Evolutionary conservation across 805 yeast genomes (phyloP), one percentile per base, ranked within the genome.

Genomic region (Zygosaccharomyces gambellarensis): DNA sequence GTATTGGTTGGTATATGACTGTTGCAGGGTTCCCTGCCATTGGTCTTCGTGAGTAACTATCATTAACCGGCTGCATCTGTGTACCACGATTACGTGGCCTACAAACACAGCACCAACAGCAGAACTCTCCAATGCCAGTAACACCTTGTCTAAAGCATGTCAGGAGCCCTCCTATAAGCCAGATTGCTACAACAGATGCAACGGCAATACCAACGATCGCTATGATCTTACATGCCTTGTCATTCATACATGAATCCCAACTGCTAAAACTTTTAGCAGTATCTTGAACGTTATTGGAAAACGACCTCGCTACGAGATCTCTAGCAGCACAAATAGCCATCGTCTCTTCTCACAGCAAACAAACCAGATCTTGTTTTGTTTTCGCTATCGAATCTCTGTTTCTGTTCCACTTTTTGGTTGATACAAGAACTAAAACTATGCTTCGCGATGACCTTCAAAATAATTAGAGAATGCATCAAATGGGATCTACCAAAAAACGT

Each of bases 161-260:
- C 44, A 83, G 55, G 1, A 87, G 22, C 0, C 80, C 76, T 11
- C 77, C 71, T 1, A 84, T 17, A 3, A 85, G 50, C 85, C 90
- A 83, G 5, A 85, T 45, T 0, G 64, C 68, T 0, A 85, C 50
- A 2, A 87, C 56, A 0, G 63, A 72, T 0, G 82, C 92, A 10
- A 87, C 59, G 0, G 72, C 79, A 3, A 86, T 83, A 2, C 86
- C 84, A 11, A 85, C 87, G 39, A 87, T 86, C 3, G 87, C 90
- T 19, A 84, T 78, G 49, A 86, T 79, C 61, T 87, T 87, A 67
- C 95, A 87, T 42, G 82, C 73, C 40, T 70, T 81, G 65, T 85
- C 84, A 60, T 76, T 84, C 92, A 85, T 86, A 68, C 95, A 87
- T 2, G 87, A 78, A 61, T 83, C 80, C 94, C 95, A 87, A 46